Evolutionary conservation across 2,329 filamentous ascomycete species (phyloP).

Genomic region (Samsoniella hepiali): DNA sequence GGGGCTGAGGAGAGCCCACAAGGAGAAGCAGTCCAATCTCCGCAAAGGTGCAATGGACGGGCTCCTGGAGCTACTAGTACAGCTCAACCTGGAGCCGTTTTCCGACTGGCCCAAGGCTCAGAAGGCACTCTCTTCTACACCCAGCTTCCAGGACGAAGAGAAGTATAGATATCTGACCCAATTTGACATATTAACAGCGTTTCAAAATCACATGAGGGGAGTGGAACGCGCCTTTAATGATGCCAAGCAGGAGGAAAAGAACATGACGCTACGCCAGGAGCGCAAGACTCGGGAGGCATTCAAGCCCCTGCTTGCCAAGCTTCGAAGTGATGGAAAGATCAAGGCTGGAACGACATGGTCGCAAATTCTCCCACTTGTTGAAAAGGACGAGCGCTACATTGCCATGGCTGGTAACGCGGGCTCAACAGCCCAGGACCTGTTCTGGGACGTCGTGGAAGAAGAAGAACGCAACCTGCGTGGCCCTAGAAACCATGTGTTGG

Average conservation of each 20-base stretch:
- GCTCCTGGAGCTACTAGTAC: slow-evolving; percentile 71
- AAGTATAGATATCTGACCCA: slow-evolving; percentile 84
- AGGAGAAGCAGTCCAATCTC: slow-evolving; percentile 68
- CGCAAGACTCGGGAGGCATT: slow-evolving; percentile 84
- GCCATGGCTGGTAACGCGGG: slow-evolving; percentile 80
- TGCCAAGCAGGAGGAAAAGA: slow-evolving; percentile 81
- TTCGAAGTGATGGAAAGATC: slow-evolving; percentile 74
- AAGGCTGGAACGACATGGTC: slow-evolving; percentile 90
- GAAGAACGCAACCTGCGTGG: slow-evolving; percentile 84
- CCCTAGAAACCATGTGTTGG: slow-evolving; percentile 77
- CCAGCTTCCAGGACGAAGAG: slow-evolving; percentile 73
- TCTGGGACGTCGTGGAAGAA: slow-evolving; percentile 94
- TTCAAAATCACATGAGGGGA: slow-evolving; percentile 91
- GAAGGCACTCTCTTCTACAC: slow-evolving; percentile 71
- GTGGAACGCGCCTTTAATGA: slow-evolving; percentile 92
- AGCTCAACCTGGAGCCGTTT: slow-evolving; percentile 83
- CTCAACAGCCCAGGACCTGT: slow-evolving; percentile 83
- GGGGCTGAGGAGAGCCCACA: slow-evolving; percentile 75
- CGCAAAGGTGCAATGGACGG: slow-evolving; percentile 83
- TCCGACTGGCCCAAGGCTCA: slow-evolving; percentile 93
- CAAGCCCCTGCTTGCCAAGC: slow-evolving; percentile 68
- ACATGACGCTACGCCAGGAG: slow-evolving; percentile 73
- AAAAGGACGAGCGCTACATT: slow-evolving; percentile 77
- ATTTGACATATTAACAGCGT: slow-evolving; percentile 86
- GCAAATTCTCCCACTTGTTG: slow-evolving; percentile 69